Evolutionary conservation across 768 basidiomycete genomes (phyloP).

Genomic region (Cystobasidium tubakii): DNA sequence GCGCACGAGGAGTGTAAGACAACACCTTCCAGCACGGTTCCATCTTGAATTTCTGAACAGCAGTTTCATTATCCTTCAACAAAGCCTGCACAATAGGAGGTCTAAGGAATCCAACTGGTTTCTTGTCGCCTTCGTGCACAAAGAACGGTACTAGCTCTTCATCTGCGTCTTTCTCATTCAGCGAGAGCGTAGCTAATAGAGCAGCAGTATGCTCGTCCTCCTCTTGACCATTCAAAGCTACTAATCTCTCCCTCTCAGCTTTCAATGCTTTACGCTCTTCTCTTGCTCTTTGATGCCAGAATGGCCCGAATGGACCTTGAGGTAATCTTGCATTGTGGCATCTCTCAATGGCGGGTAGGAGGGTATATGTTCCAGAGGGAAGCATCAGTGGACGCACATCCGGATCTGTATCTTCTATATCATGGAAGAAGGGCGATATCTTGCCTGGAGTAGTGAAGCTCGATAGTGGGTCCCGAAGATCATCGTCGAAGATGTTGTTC

Average conservation of each 20-base stretch:
- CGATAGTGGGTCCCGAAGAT: neutral
- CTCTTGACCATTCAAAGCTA: neutral
- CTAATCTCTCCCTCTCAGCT: neutral
- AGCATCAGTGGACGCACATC: constrained; percentile 26
- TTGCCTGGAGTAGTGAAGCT: constrained; percentile 14
- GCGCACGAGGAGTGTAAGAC: constrained; percentile 50
- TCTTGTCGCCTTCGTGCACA: constrained; percentile 35
- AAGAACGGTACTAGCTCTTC: constrained; percentile 45
- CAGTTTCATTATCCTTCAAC: constrained; percentile 49
- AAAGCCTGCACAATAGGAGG: constrained; percentile 48
- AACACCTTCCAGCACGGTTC: constrained; percentile 56
- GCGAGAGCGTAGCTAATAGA: neutral
- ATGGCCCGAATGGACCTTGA: constrained; percentile 48
- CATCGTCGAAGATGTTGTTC: constrained; percentile 11
- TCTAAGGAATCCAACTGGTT: constrained; percentile 52
- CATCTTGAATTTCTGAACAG: constrained; percentile 38
- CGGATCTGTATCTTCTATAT: constrained; percentile 20
- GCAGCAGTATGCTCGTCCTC: neutral
- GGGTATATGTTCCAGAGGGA: constrained; percentile 40
- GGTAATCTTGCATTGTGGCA: constrained; percentile 65
- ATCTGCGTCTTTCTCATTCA: constrained; percentile 8
- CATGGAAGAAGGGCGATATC: constrained; percentile 24
- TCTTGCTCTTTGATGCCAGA: constrained; percentile 41
- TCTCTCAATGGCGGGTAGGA: constrained; percentile 59
- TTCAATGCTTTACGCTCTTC: neutral